Base-by-base conservation (phyloP, 306 rosid species). In the Sphenostylis stenocarpa region DNA sequence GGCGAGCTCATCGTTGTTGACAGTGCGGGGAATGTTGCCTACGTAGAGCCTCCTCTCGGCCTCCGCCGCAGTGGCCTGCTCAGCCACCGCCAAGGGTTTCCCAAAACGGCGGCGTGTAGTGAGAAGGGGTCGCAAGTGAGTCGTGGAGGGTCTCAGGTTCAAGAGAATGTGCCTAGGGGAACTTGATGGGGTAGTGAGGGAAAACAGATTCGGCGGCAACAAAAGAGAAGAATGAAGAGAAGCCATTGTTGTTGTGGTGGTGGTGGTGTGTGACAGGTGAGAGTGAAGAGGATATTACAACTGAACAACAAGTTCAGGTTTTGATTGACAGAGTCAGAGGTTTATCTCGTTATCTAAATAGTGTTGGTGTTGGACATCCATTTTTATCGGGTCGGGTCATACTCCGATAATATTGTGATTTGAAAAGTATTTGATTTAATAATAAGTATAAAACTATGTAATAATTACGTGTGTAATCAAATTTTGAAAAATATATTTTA, bases 21-120 rank as follows among this genome's bases (percentile, higher is more conserved):
- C 61, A 33, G 81, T 88, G 70, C 97, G 81, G 4, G 98, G 97
- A 85, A 95, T 90, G 88, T 95, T 95, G 26, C 97, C 98, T 24
- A 95, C 53, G 71, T 92, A 95, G 57, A 95, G 86, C 70, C 86
- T 90, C 83, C 94, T 87, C 0, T 85, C 90, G 19, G 89, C 90
- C 20, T 69, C 88, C 17, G 82, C 38, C 1, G 53, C 87, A 1
- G 91, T 39, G 16, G 87, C 80, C 20, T 84, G 89, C 77, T 90
- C 90, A 0, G 94, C 94, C 0, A 87, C 94, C 14, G 91, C 91
- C 29, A 82, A 86, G 69, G 79, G 86, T 47, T 76, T 84, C n/a
- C 52, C 77, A 0, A 44, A 67, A 61, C 67, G 64, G 62, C 66
- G 70, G 47, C 43, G 73, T 68, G 67, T 48, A 64, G 82, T 82